Evolutionary conservation across 1,284 basidiomycete species (phyloP).

Genomic region (Tausonia pullulans): DNA sequence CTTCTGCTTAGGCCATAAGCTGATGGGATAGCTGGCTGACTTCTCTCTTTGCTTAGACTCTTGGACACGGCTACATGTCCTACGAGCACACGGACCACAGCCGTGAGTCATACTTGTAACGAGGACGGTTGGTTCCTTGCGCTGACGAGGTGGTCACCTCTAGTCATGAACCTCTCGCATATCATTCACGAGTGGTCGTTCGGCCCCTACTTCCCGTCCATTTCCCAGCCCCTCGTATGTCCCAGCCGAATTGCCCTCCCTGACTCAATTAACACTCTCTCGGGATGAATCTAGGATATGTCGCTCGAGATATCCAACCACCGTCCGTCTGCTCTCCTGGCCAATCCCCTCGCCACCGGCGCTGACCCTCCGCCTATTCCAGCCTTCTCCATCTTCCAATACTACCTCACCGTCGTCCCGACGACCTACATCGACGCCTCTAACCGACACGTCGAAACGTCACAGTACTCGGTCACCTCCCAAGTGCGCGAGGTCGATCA

Average conservation of each 20-base stretch:
- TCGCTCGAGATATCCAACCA: slow-evolving; percentile 71
- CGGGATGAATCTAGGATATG: slow-evolving; percentile 44
- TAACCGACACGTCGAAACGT: slow-evolving; percentile 52
- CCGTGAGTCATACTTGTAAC: slow-evolving; percentile 40
- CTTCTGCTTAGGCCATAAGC: no score
- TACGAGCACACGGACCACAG: slow-evolving; percentile 75
- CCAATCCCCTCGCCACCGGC: no score
- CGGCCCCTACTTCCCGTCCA: slow-evolving; percentile 90
- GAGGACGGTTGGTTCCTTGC: not conserved
- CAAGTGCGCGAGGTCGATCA: slow-evolving; percentile 69
- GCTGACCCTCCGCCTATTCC: not conserved
- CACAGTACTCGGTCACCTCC: slow-evolving; percentile 79
- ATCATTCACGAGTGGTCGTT: slow-evolving; percentile 95
- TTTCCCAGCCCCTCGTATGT: slow-evolving; percentile 64
- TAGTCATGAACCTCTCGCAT: slow-evolving; percentile 94
- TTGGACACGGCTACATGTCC: slow-evolving; percentile 87
- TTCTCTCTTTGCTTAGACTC: slow-evolving; percentile 36
- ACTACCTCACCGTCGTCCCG: slow-evolving; percentile 88
- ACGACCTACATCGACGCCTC: slow-evolving; percentile 75
- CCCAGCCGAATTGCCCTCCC: no score
- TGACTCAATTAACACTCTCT: no score
- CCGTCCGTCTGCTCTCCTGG: slow-evolving; percentile 44
- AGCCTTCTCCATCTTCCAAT: slow-evolving; percentile 94
- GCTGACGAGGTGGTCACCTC: not conserved
- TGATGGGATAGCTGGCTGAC: no score